A percentile compares a stretch with the other conserved stretches of the same genome.
phyloP scores from a whole-genome alignment of 2,329 filamentous ascomycete species.

The Madurella fahalii region DNA sequence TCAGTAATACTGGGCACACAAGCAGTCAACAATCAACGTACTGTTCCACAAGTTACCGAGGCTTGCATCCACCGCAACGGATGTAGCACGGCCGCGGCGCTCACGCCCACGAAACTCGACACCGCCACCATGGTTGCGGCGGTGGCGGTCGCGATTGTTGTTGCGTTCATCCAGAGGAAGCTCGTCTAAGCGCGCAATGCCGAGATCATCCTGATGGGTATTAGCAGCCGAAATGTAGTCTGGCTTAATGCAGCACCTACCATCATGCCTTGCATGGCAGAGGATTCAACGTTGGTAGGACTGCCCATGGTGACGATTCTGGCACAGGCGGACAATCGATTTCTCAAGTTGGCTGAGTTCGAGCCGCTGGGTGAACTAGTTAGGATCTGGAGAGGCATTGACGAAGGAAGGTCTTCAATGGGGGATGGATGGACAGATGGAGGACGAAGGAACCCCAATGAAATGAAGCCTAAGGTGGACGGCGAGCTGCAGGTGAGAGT shows the following conservation, averaged over 20 bases:
- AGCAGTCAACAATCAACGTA: not conserved
- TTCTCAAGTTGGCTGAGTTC: too few species aligned
- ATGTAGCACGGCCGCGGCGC: not conserved
- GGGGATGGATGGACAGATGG: too few species aligned
- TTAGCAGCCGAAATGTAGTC: not conserved
- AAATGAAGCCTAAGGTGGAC: too few species aligned
- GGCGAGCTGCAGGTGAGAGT: too few species aligned
- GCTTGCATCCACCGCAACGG: not conserved
- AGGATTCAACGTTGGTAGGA: too few species aligned
- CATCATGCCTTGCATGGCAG: conserved; percentile 17
- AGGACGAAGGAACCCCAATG: too few species aligned
- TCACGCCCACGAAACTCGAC: not conserved
- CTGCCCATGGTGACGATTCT: too few species aligned
- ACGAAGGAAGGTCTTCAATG: too few species aligned
- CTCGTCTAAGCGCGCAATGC: conserved; percentile 25
- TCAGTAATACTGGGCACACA: not conserved
- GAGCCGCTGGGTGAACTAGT: too few species aligned
- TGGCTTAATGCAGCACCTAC: not conserved
- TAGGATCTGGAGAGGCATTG: too few species aligned
- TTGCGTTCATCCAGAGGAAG: conserved; percentile 16
- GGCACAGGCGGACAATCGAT: too few species aligned
- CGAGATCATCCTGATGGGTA: conserved; percentile 29
- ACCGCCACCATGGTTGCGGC: not conserved
- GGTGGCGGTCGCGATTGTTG: not conserved
- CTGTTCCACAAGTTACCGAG: conserved; percentile 5